These are phyloP conservation scores for Xylaria arbuscula DNA, from an alignment of 2,329 filamentous ascomycete genomes.

Conservation along the genomic window DNA sequence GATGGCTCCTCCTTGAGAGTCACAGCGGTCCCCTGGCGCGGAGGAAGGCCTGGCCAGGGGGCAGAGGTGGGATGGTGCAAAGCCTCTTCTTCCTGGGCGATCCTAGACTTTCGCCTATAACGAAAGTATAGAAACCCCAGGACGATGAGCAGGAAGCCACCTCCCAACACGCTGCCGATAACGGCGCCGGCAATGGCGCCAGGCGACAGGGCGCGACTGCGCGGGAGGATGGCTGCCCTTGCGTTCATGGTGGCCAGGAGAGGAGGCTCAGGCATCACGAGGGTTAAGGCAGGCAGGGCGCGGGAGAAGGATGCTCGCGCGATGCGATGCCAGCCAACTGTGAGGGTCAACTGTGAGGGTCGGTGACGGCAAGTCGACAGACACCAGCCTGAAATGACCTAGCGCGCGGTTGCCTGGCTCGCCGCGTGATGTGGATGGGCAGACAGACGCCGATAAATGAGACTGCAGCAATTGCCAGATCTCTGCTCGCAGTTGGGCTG, in stretches of 20 bases:
- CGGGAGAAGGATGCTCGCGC: slow-evolving; percentile 1
- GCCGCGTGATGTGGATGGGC: slow-evolving; percentile 17
- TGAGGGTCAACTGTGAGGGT: slow-evolving; percentile 9
- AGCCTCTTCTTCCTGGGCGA: slow-evolving; percentile 42
- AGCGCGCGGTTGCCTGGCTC: slow-evolving; percentile 20
- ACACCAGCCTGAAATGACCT: slow-evolving; percentile 15
- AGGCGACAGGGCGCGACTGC: slow-evolving; percentile 43
- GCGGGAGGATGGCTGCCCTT: slow-evolving; percentile 41
- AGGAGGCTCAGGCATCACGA: background rate
- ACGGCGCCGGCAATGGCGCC: slow-evolving; percentile 50
- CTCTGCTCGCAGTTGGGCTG: background rate
- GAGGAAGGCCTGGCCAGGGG: slow-evolving; percentile 36
- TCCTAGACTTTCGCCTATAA: slow-evolving; percentile 43
- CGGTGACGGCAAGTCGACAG: slow-evolving; percentile 8
- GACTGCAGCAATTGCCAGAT: slow-evolving; percentile 10
- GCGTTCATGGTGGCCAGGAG: slow-evolving; percentile 36
- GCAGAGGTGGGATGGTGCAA: slow-evolving; percentile 38
- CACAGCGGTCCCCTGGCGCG: slow-evolving; percentile 31
- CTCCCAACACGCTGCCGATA: slow-evolving; percentile 49
- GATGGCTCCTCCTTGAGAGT: slow-evolving; percentile 38
- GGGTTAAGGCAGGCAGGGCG: slow-evolving; percentile 3
- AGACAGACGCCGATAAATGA: slow-evolving; percentile 10
- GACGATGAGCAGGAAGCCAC: slow-evolving; percentile 46
- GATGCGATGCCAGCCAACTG: slow-evolving; percentile 18
- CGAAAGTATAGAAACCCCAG: slow-evolving; percentile 51